phyloP scores from a whole-genome alignment of 2,329 filamentous ascomycete genomes.

The Exophiala sp. region DNA sequence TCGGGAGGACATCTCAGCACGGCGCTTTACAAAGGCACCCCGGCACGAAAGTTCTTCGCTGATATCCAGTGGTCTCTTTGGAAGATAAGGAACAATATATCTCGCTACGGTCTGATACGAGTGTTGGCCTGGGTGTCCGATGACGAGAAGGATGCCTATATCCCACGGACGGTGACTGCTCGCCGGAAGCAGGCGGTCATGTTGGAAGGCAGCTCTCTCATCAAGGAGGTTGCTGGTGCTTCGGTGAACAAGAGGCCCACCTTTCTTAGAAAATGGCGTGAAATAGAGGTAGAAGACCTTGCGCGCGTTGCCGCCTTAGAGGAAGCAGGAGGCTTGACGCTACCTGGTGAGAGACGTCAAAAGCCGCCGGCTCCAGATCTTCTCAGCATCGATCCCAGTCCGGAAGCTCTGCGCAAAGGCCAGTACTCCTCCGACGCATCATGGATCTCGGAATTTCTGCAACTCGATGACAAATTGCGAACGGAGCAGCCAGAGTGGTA shows the following conservation, averaged over 20 bases:
- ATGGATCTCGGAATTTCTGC: slow-evolving; percentile 14
- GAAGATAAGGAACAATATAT: slow-evolving; percentile 56
- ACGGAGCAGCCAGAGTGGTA: slow-evolving; percentile 10
- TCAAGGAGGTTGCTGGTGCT: slow-evolving; percentile 22
- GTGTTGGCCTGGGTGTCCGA: slow-evolving; percentile 71
- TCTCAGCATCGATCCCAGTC: slow-evolving; percentile 10
- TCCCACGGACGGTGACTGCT: slow-evolving; percentile 58
- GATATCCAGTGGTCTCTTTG: slow-evolving; percentile 61
- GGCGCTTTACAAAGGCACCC: slow-evolving; percentile 56
- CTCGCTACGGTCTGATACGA: slow-evolving; percentile 73
- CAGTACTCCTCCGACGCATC: slow-evolving; percentile 12
- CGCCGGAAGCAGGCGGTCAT: slow-evolving; percentile 38
- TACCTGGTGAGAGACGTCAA: slow-evolving; percentile 2
- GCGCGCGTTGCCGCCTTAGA: slow-evolving; percentile 8
- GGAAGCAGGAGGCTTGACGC: background rate
- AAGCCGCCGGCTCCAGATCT: slow-evolving; percentile 9
- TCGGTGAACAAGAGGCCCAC: slow-evolving; percentile 3
- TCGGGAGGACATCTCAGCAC: slow-evolving; percentile 34
- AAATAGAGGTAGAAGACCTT: slow-evolving; percentile 13
- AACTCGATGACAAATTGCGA: slow-evolving; percentile 12
- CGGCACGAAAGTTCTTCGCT: slow-evolving; percentile 50
- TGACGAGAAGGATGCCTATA: slow-evolving; percentile 54
- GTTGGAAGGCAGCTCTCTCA: slow-evolving; percentile 19
- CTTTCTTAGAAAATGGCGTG: slow-evolving; percentile 12
- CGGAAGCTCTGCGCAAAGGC: slow-evolving; percentile 5